Percentiles rank a stretch among this genome's conserved stretches.
phyloP scores from a whole-genome alignment of 306 rosid species.

The Vicia faba region DNA sequence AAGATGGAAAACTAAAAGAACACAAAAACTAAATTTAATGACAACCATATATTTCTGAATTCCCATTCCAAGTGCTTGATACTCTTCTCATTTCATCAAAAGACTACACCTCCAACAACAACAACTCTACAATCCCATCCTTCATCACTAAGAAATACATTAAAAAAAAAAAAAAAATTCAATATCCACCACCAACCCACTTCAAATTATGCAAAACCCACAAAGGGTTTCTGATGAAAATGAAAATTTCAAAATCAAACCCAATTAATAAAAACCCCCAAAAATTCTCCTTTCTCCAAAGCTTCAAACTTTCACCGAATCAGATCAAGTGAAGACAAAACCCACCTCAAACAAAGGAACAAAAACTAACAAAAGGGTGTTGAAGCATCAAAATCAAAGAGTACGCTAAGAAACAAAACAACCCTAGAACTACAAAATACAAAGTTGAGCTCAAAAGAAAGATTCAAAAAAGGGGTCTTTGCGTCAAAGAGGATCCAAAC shows the following conservation, averaged over 20 bases:
- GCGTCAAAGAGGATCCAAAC: conserved; percentile 61
- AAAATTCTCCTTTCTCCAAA: conserved; percentile 21
- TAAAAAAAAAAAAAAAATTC: neutral
- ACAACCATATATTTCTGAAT: conserved; percentile 56
- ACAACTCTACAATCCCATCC: conserved; percentile 45
- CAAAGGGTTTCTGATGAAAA: conserved; percentile 38
- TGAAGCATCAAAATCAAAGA: conserved; percentile 33
- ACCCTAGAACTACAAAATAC: conserved; percentile 28
- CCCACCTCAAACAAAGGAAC: conserved; percentile 30
- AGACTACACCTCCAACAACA: conserved; percentile 42
- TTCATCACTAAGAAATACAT: conserved; percentile 36
- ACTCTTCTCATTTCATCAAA: conserved; percentile 68
- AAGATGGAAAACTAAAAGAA: conserved; percentile 58
- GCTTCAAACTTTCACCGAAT: conserved; percentile 36
- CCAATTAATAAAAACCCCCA: conserved; percentile 28
- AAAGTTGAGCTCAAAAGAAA: conserved; percentile 29
- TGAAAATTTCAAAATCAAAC: conserved; percentile 31
- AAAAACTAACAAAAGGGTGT: neutral
- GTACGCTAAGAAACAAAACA: conserved; percentile 14
- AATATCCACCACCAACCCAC: conserved; percentile 40
- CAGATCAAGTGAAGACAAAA: conserved; percentile 36
- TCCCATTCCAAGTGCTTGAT: conserved; percentile 51
- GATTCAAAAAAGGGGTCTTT: conserved; percentile 29
- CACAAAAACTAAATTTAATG: conserved; percentile 49
- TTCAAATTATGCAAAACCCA: conserved; percentile 46